Evolutionary conservation across 768 basidiomycete species (phyloP), one percentile per base, ranked within the genome.

Genomic region (Cystofilobasidium ferigula): DNA sequence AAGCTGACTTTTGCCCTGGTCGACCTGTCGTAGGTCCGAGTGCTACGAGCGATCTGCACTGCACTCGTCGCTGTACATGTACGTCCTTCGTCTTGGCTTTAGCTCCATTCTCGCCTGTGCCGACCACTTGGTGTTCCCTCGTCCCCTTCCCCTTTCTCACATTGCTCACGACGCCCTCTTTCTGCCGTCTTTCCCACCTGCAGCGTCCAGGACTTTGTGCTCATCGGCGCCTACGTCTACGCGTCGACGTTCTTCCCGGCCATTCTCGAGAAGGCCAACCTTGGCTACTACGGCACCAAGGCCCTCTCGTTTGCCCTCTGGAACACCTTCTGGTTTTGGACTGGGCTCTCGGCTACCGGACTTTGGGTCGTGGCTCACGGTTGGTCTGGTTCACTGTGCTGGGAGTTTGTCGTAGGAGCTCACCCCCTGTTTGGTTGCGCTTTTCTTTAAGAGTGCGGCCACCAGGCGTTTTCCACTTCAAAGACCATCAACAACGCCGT

Each of bases 371-470:
- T 94, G 67, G 92, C 86, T 28, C 91, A 94, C 74, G n/a, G n/a
- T n/a, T n/a, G n/a, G n/a, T n/a, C n/a, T n/a, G n/a, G n/a, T n/a
- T n/a, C n/a, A n/a, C n/a, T n/a, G n/a, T n/a, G n/a, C n/a, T n/a
- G n/a, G n/a, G n/a, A n/a, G n/a, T n/a, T n/a, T n/a, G n/a, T n/a
- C n/a, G n/a, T n/a, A n/a, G n/a, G n/a, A n/a, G n/a, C n/a, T n/a
- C n/a, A n/a, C n/a, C n/a, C n/a, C n/a, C n/a, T n/a, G n/a, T n/a
- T n/a, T n/a, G n/a, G n/a, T n/a, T n/a, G n/a, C n/a, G n/a, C n/a
- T n/a, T n/a, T n/a, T n/a, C n/a, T n/a, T n/a, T n/a, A n/a, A n/a
- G 92, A 97, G 77, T 92, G 89, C 72, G 94, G 94, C 34, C 94
- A 98, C 76, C 92, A 94, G 76, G 88, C 88, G 0, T 98, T 90